Base-by-base conservation (phyloP, 2,329 filamentous ascomycete genomes). In the Cytospora piceae region DNA sequence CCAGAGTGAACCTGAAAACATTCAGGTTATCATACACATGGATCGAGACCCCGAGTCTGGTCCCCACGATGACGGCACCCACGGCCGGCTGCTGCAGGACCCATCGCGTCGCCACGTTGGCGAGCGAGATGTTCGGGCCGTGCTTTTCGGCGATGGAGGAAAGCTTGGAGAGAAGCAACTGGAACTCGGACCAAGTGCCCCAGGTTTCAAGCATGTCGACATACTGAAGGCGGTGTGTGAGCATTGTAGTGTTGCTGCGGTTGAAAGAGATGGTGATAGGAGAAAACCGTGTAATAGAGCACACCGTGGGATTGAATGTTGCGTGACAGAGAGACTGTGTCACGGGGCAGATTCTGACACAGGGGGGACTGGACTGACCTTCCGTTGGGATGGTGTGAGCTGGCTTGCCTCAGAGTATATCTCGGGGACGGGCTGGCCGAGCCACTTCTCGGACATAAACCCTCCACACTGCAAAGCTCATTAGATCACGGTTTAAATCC, bases 341-440 rank as follows among this genome's bases (percentile, higher is more conserved):
- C n/a, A n/a, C n/a, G n/a, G n/a, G n/a, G n/a, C n/a, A n/a, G n/a
- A n/a, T n/a, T n/a, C n/a, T n/a, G n/a, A n/a, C n/a, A n/a, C n/a
- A n/a, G n/a, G n/a, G n/a, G 2, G 34, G 12, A 37, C 3, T 14
- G 34, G 12, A 42, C 58, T 15, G 11, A 64, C 61, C 61, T 78
- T 77, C 57, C 77, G 72, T 60, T 78, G 77, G 5, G 76, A 77
- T 3, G 76, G 76, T 1, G 76, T 78, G 12, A 78, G 68, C 6
- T 54, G 67, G 9, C 53, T 69, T 20, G 72, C 66, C 58, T 73
- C 68, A 2, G 72, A 72, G 68, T 77, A 78, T 22, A 75, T 66
- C 22, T 75, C 73, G 0, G 76, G 76, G 3, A 67, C 65, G n/a
- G 73, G 71, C 60, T 73, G 66, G 32, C 55, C 57, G 12, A 76